Evolutionary conservation across 768 basidiomycete genomes (phyloP).

Genomic region (Leccinum obscurum): DNA sequence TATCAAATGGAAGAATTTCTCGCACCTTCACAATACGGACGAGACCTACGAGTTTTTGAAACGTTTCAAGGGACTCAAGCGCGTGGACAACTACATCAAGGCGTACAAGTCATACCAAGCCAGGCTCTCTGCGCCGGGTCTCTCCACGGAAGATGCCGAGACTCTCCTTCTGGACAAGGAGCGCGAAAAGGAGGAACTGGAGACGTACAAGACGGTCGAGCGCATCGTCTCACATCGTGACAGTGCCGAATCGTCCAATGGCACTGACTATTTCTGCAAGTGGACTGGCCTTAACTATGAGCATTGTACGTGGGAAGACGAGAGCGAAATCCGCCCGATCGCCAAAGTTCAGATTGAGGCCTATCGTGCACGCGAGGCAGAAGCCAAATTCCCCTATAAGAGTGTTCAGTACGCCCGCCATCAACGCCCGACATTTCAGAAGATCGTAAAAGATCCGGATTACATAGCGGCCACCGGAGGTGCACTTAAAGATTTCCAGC

Average conservation of each 20-base stretch:
- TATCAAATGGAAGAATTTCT: constrained; percentile 99
- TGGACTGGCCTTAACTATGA: constrained; percentile 94
- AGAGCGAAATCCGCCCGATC: constrained; percentile 75
- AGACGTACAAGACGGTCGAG: constrained; percentile 89
- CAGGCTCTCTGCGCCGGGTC: constrained; percentile 59
- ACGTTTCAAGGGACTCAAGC: constrained; percentile 92
- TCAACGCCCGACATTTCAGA: constrained; percentile 75
- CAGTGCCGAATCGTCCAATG: constrained; percentile 43
- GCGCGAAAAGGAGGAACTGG: constrained; percentile 87
- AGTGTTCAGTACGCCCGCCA: constrained; percentile 65
- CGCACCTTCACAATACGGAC: constrained; percentile 98
- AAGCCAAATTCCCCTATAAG: constrained; percentile 84
- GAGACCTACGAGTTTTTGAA: constrained; percentile 96
- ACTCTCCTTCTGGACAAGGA: constrained; percentile 87
- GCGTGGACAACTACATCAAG: constrained; percentile 99
- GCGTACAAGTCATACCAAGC: constrained; percentile 74
- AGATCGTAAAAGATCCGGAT: constrained; percentile 85
- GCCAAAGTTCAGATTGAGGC: constrained; percentile 78
- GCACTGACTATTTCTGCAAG: constrained; percentile 93
- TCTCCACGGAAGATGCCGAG: constrained; percentile 87
- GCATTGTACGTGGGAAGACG: constrained; percentile 93
- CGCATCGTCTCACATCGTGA: constrained; percentile 83
- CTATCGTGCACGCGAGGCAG: constrained; percentile 73
- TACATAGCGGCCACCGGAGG: constrained; percentile 82
- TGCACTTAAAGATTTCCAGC: constrained; percentile 93